phyloP scores from a whole-genome alignment of 129 eudicot genomes.

The Tagetes patula region DNA sequence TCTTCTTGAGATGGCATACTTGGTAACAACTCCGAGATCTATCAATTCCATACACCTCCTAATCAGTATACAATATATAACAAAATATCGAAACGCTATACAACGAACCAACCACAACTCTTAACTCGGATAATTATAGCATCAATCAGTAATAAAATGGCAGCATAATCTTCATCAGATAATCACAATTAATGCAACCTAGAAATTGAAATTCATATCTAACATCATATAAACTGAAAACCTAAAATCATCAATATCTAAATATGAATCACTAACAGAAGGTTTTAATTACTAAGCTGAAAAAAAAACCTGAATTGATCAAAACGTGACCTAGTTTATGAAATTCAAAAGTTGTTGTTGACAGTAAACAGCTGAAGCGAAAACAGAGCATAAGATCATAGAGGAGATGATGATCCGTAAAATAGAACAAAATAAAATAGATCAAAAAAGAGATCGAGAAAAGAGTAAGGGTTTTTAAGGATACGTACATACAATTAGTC shows the following conservation, averaged over 20 bases:
- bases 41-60: conserved; percentile 18
- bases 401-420: not conserved
- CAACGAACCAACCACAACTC: not conserved
- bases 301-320: not conserved
- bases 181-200: not conserved
- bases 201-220: not conserved
- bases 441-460: too few species aligned
- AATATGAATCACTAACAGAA: not conserved
- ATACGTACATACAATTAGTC: conserved; percentile 13
- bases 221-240: not conserved
- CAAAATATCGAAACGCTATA: conserved; percentile 4
- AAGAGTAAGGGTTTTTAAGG: conserved; percentile 6
- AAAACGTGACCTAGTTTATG: conserved; percentile 19
- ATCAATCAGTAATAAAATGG: not conserved
- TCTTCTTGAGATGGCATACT: conserved; percentile 52
- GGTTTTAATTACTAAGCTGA: not conserved
- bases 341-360: not conserved
- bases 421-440: not conserved
- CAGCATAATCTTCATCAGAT: conserved; percentile 2
- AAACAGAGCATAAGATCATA: conserved; percentile 20
- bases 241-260: not conserved
- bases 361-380: conserved; percentile 20
- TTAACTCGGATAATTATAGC: not conserved
- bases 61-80: conserved; percentile 16
- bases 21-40: conserved; percentile 34